These are phyloP conservation scores for Yamadazyma paraphyllophila DNA, from an alignment of 805 yeast species.

Conservation along the genomic window DNA sequence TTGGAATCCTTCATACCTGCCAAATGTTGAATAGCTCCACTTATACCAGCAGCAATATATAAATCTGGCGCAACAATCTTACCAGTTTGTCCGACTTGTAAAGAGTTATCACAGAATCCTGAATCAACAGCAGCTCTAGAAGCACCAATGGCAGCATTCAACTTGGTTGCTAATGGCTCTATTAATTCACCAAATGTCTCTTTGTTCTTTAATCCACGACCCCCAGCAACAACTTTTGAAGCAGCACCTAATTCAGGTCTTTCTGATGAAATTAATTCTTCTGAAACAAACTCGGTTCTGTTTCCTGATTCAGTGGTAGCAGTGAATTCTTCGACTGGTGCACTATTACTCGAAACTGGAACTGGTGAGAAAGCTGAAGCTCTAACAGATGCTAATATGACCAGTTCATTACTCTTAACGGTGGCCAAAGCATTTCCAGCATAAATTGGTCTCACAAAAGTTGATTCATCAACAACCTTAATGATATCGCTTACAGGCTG, in stretches of 20 bases:
- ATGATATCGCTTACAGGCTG: slow-evolving; percentile 88
- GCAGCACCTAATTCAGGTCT: slow-evolving; percentile 93
- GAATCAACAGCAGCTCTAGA: slow-evolving; percentile 98
- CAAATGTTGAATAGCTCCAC: slow-evolving; percentile 97
- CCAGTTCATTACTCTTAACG: slow-evolving; percentile 64
- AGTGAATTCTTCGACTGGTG: slow-evolving; percentile 50
- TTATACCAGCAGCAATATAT: slow-evolving; percentile 89
- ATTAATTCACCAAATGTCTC: slow-evolving; percentile 78
- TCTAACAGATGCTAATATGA: slow-evolving; percentile 74
- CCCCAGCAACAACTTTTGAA: slow-evolving; percentile 80
- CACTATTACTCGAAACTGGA: slow-evolving; percentile 33
- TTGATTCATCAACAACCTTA: slow-evolving; percentile 60
- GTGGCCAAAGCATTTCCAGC: slow-evolving; percentile 94
- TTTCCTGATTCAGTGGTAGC: slow-evolving; percentile 33
- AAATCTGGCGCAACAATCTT: slow-evolving; percentile 96
- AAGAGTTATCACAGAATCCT: slow-evolving; percentile 92
- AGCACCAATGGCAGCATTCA: slow-evolving; percentile 94
- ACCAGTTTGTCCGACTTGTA: slow-evolving; percentile 98
- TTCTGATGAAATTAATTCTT: slow-evolving; percentile 69
- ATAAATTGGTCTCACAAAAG: slow-evolving; percentile 89
- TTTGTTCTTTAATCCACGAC: slow-evolving; percentile 88
- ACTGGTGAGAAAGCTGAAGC: slow-evolving; percentile 66
- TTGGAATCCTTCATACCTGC: slow-evolving; percentile 99
- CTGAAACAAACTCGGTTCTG: slow-evolving; percentile 67
- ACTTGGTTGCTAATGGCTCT: slow-evolving; percentile 77